Conservation (phyloP, 441 rosid genomes). For the Gossypium schwendimanii region DNA sequence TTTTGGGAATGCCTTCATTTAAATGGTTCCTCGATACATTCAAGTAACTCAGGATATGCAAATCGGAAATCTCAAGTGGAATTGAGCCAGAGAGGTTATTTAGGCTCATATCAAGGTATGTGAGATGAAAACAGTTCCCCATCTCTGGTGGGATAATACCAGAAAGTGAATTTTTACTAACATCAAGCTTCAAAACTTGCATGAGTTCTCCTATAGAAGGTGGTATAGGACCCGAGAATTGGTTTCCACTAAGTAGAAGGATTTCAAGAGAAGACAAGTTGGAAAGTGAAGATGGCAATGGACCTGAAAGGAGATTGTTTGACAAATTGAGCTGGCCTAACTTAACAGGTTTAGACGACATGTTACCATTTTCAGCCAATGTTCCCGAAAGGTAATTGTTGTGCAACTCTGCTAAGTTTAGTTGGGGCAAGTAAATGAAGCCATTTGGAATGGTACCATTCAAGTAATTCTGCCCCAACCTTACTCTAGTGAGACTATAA, state of each 20-base stretch:
- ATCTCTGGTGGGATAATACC: conserved; percentile 39
- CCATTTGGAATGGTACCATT: conserved; percentile 43
- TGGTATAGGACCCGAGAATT: conserved; percentile 41
- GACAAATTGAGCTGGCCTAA: conserved; percentile 39
- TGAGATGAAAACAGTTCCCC: conserved; percentile 37
- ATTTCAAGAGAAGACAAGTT: conserved; percentile 38
- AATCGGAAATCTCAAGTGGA: conserved; percentile 33
- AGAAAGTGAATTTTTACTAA: conserved; percentile 35
- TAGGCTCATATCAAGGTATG: conserved; percentile 43
- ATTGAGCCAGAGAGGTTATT: conserved; percentile 47
- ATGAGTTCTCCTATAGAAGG: conserved; percentile 31
- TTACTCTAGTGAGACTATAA: conserved; percentile 33
- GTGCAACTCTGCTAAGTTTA: conserved; percentile 38
- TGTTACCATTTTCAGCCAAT: conserved; percentile 42
- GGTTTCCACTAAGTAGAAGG: conserved; percentile 39
- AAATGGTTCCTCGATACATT: conserved; percentile 44
- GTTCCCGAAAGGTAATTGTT: conserved; percentile 38
- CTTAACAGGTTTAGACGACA: conserved; percentile 31
- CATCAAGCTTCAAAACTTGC: conserved; percentile 40
- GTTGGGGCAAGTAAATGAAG: conserved; percentile 41
- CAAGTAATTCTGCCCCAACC: conserved; percentile 46
- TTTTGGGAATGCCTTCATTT: conserved; percentile 30
- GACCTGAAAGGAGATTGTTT: conserved; percentile 35
- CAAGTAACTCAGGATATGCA: conserved; percentile 39
- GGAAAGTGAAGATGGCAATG: conserved; percentile 37